Evolutionary conservation across 345 rosid genomes (phyloP).

Genomic region (Leavenworthia alabamica): DNA sequence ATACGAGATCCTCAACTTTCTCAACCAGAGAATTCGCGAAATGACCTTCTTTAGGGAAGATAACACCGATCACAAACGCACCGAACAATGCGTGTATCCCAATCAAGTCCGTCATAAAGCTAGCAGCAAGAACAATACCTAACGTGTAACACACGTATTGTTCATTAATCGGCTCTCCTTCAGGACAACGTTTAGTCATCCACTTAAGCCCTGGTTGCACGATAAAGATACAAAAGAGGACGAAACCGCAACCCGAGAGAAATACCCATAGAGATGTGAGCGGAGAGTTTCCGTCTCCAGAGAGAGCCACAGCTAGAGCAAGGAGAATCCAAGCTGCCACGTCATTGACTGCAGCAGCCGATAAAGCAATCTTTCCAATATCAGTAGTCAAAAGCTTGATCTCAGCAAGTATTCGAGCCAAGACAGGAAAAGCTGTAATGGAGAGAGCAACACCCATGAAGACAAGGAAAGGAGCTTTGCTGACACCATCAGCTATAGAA

Average conservation of each 20-base stretch:
- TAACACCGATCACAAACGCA: conserved; percentile 46
- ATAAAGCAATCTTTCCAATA: conserved; percentile 43
- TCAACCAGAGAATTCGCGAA: conserved; percentile 37
- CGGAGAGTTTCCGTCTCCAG: conserved; percentile 33
- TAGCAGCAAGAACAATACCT: conserved; percentile 42
- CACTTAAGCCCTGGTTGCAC: conserved; percentile 25
- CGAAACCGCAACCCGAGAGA: conserved; percentile 39
- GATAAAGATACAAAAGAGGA: conserved; percentile 26
- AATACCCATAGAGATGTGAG: conserved; percentile 45
- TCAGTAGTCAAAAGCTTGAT: conserved; percentile 45
- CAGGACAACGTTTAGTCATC: conserved; percentile 33
- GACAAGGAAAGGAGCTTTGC: conserved; percentile 37
- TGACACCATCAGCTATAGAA: conserved; percentile 45
- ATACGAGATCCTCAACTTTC: conserved; percentile 49
- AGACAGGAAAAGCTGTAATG: conserved; percentile 46
- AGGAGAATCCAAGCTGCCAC: conserved; percentile 46
- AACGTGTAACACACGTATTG: conserved; percentile 42
- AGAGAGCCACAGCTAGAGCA: conserved; percentile 40
- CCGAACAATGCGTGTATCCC: conserved; percentile 57
- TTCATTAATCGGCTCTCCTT: conserved; percentile 32
- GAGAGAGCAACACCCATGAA: conserved; percentile 50
- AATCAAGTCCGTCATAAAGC: conserved; percentile 43
- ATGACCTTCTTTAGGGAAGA: conserved; percentile 43
- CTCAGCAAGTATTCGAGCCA: conserved; percentile 47
- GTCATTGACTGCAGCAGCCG: conserved; percentile 47